Conservation (phyloP, 2,329 filamentous ascomycete species). For the Clonostachys sp. region DNA sequence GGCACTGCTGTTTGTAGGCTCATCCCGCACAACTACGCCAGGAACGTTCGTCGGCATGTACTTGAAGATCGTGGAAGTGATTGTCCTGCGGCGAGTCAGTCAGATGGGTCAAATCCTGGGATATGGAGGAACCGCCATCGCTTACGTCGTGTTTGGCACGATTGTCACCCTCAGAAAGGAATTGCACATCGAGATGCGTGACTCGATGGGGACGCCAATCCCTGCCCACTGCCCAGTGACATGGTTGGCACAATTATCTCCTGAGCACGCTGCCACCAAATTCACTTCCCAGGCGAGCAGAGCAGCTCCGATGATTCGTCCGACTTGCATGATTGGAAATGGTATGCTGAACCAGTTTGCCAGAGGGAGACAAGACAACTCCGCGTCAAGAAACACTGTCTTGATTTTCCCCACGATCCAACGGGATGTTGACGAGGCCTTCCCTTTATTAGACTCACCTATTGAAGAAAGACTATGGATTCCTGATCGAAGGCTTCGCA, state of each 20-base stretch:
- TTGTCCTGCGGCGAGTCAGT: conserved; percentile 1
- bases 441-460: too few species aligned
- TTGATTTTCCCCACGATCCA: too few species aligned
- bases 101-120: conserved; percentile 1
- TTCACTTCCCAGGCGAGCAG: neutral
- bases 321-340: too few species aligned
- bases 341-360: too few species aligned
- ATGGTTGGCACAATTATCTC: conserved; percentile 9
- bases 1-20: neutral
- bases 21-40: too few species aligned
- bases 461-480: too few species aligned
- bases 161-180: conserved; percentile 6
- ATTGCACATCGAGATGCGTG: conserved; percentile 8
- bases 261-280: conserved; percentile 2
- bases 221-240: conserved; percentile 7
- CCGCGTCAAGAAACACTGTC: too few species aligned
- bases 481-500: too few species aligned
- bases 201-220: conserved; percentile 5
- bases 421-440: too few species aligned
- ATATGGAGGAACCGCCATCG: neutral
- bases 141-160: conserved; percentile 7
- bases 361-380: too few species aligned
- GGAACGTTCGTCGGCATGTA: conserved; percentile 1
- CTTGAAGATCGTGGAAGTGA: conserved; percentile 7
- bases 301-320: too few species aligned